Percentiles rank a stretch among this genome's conserved stretches.
phyloP scores from a whole-genome alignment of 345 rosid genomes.

The Acer yangbiense region DNA sequence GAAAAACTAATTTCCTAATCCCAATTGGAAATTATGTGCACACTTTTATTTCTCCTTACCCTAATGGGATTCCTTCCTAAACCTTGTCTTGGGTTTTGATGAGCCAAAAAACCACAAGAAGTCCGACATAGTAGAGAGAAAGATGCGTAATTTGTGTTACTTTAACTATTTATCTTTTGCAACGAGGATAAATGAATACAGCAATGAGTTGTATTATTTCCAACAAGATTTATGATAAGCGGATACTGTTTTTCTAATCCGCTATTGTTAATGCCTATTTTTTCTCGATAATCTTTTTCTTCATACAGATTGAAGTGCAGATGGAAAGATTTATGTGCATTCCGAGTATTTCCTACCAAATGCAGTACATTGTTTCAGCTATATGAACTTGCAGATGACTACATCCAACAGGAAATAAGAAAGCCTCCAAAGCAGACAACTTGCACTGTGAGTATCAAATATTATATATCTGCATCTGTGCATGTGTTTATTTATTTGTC shows the following conservation, averaged over 20 bases:
- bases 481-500: background rate
- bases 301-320: slow-evolving; percentile 55
- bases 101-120: no score
- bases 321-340: slow-evolving; percentile 86
- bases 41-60: no score
- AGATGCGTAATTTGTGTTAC: background rate
- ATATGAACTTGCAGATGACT: slow-evolving; percentile 85
- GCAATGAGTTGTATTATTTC: background rate
- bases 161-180: background rate
- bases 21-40: no score
- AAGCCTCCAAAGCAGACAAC: slow-evolving; percentile 65
- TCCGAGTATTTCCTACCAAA: slow-evolving; percentile 76
- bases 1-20: no score
- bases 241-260: background rate
- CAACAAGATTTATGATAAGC: background rate
- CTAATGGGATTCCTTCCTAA: no score
- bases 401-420: slow-evolving; percentile 85
- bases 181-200: background rate
- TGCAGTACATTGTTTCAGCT: slow-evolving; percentile 74
- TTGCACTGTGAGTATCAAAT: slow-evolving; percentile 64
- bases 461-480: background rate
- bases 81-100: no score
- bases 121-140: background rate
- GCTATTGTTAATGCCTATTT: background rate
- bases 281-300: slow-evolving; percentile 12